Evolutionary conservation across 805 yeast species (phyloP).

Genomic region (Yamadazyma philogaea): DNA sequence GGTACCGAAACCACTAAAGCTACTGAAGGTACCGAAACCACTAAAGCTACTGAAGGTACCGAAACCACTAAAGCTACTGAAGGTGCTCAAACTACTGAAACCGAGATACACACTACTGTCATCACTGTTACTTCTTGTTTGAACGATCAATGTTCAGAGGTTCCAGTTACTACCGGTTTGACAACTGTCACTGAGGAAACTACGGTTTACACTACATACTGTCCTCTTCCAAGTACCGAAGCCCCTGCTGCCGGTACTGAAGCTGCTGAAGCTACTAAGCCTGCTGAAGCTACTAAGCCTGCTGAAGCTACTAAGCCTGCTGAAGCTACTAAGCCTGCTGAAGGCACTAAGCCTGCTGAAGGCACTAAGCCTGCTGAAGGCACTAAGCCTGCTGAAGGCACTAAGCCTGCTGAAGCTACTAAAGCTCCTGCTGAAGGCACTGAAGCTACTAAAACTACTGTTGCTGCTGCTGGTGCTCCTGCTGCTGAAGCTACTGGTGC

Average conservation of each 20-base stretch:
- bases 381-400: conserved; percentile 24
- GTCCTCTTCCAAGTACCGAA: conserved; percentile 13
- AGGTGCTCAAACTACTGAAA: not conserved
- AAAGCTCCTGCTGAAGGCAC: conserved; percentile 15
- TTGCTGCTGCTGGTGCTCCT: not conserved
- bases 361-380: conserved; percentile 21
- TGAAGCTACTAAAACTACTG: conserved; percentile 9
- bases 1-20: conserved; percentile 20
- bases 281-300: conserved; percentile 14
- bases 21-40: conserved; percentile 13
- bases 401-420: conserved; percentile 17
- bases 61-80: not conserved
- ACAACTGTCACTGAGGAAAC: conserved; percentile 18
- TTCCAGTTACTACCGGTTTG: conserved; percentile 32
- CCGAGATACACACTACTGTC: conserved; percentile 23
- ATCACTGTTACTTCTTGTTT: conserved; percentile 36
- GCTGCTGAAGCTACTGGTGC: not conserved
- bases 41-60: not conserved
- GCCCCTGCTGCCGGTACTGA: conserved; percentile 16
- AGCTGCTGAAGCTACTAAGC: conserved; percentile 8
- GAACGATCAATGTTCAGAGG: conserved; percentile 28
- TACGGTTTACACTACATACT: conserved; percentile 20
- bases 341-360: conserved; percentile 20
- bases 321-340: conserved; percentile 23
- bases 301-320: conserved; percentile 21